These are phyloP conservation scores for Barbatosphaeria neglecta DNA, from an alignment of 495 filamentous ascomycete genomes.

Conservation along the genomic window DNA sequence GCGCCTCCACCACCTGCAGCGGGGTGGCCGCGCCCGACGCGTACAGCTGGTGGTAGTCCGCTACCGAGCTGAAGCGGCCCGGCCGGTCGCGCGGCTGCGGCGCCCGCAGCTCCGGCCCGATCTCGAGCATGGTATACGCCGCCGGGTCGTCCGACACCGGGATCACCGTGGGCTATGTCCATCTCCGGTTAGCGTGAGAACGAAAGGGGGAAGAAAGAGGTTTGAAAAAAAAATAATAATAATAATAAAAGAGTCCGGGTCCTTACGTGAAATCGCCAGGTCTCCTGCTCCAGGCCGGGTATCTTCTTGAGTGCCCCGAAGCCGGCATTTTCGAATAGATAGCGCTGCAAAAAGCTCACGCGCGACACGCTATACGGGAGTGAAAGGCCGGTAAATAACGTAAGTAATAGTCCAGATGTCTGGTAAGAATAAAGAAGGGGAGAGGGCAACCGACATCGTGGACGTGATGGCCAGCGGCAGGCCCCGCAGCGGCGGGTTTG, in stretches of 20 bases:
- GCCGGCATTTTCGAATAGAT: constrained; percentile 60
- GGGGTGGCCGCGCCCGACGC: constrained; percentile 58
- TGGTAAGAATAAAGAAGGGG: neutral
- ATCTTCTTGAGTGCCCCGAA: constrained; percentile 52
- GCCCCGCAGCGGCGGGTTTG: constrained; percentile 20
- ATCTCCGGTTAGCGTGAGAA: too few species aligned
- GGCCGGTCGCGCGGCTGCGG: constrained; percentile 23
- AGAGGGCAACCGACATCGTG: constrained; percentile 8
- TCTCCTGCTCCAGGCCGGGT: constrained; percentile 44
- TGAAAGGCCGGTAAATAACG: neutral
- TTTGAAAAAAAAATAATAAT: too few species aligned
- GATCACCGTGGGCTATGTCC: constrained; percentile 70
- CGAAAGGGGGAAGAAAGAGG: too few species aligned
- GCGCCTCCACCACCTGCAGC: constrained; percentile 50
- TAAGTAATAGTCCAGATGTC: neutral
- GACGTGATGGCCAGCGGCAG: constrained; percentile 14
- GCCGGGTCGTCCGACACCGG: constrained; percentile 34
- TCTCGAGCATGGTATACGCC: constrained; percentile 12
- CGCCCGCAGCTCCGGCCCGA: constrained; percentile 22
- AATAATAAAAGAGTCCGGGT: too few species aligned
- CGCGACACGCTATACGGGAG: constrained; percentile 13
- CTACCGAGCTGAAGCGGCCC: constrained; percentile 50
- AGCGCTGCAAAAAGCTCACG: constrained; percentile 14
- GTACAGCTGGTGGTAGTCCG: constrained; percentile 71
- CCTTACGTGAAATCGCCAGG: constrained; percentile 46